A percentile compares a stretch with the other conserved stretches of the same genome.
phyloP scores from a whole-genome alignment of 2,329 filamentous ascomycete genomes.

The Colletotrichum plurivorum region DNA sequence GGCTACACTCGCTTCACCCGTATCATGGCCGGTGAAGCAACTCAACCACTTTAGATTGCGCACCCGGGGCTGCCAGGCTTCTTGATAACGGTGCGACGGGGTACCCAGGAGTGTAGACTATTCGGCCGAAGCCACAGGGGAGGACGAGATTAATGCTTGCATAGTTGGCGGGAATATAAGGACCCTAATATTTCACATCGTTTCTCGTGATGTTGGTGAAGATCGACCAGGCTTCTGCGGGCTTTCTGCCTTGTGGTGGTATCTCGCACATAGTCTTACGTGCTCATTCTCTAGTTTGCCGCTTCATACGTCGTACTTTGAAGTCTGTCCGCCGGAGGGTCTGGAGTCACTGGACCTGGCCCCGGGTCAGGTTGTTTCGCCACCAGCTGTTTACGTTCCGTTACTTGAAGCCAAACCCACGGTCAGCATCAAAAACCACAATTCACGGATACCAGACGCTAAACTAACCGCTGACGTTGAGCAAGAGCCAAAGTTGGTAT shows the following conservation, averaged over 20 bases:
- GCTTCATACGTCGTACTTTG: too few relatives aligned
- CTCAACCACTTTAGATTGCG: neutral
- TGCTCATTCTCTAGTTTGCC: too few relatives aligned
- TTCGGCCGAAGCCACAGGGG: neutral
- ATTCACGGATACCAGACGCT: neutral
- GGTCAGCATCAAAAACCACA: neutral
- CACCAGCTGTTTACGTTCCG: too few relatives aligned
- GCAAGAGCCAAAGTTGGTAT: neutral
- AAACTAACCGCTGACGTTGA: neutral
- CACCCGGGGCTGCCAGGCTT: slow-evolving; percentile 5
- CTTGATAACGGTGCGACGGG: slow-evolving; percentile 2
- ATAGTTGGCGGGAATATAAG: slow-evolving; percentile 27
- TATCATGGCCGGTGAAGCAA: neutral
- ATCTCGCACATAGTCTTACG: too few relatives aligned
- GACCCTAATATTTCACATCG: slow-evolving; percentile 11
- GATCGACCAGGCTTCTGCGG: too few relatives aligned
- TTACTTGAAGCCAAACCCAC: too few relatives aligned
- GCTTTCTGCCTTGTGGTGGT: too few relatives aligned
- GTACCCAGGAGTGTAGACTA: slow-evolving; percentile 22
- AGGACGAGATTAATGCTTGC: slow-evolving; percentile 33
- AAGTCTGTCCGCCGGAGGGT: too few relatives aligned
- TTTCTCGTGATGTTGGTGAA: neutral
- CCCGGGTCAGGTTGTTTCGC: too few relatives aligned
- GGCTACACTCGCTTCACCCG: neutral
- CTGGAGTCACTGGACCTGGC: too few relatives aligned